Evolutionary conservation across 441 rosid genomes (phyloP), one percentile per base, ranked within the genome.

Genomic region (Pelargonium fulgidum): DNA sequence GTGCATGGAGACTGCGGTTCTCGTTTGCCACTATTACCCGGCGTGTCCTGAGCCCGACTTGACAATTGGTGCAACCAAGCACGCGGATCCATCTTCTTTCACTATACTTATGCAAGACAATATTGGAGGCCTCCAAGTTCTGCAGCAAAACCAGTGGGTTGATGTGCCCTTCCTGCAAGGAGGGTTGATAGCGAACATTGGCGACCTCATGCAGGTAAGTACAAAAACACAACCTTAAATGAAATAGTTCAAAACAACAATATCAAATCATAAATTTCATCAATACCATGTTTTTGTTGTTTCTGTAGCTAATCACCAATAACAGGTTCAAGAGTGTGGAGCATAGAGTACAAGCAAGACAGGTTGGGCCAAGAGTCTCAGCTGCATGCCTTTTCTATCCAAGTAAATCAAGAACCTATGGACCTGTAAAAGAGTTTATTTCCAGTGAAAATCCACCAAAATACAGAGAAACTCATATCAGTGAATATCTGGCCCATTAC

Each of bases 141-240:
- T 62, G 9, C 72, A 73, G 12, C 42, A 68, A n/a, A 63, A 14
- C 24, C 76, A 67, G 24, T 68, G 72, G 76, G 1, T 73, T n/a
- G 68, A 73, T 64, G 72, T 73, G 47, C 39, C 44, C 5, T 70
- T 59, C 7, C 22, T 68, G 54, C 44, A 63, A 41, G 76, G 76
- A 33, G 76, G 63, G 6, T 13, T 87, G 9, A 79, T 80, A 2
- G 76, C 84, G 19, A 85, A 87, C 81, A 72, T 84, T 3, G 89
- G 89, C 0, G 89, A 87, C 70, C 77, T 84, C 81, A 72, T 85
- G 77, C 91, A 83, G 86, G 88, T 84, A 64, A 14, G 20, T 41
- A 10, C 41, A 24, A 13, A 33, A 29, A 41, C 67, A 29, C 0
- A 16, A 33, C 20, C 14, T 64, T 29, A 7, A 0, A 33, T 5